These are phyloP conservation scores for Xylaria cubensis DNA, from an alignment of 495 filamentous ascomycete genomes.

Conservation along the genomic window DNA sequence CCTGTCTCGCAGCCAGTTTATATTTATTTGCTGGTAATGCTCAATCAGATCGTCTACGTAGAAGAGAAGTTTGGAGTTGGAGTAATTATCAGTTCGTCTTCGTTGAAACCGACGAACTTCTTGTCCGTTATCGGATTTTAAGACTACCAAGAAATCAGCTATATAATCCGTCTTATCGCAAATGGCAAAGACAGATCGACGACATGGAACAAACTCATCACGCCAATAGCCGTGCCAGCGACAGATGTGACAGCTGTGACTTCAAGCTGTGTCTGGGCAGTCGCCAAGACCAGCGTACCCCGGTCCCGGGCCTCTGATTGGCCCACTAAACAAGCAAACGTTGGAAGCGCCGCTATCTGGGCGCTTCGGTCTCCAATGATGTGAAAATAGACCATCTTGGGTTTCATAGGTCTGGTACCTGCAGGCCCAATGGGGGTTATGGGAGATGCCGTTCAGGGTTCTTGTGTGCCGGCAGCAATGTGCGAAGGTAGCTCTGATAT, in stretches of 20 bases:
- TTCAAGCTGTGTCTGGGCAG: slow-evolving; percentile 25
- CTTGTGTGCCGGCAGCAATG: slow-evolving; percentile 32
- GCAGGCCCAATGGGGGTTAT: slow-evolving; percentile 30
- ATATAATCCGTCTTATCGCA: slow-evolving; percentile 4
- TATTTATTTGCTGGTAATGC: neutral
- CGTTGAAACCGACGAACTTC: too few species aligned
- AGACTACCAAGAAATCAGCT: neutral
- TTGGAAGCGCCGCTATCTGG: slow-evolving; percentile 35
- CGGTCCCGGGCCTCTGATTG: slow-evolving; percentile 35
- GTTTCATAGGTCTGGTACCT: slow-evolving; percentile 28
- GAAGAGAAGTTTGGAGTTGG: neutral
- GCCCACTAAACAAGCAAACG: slow-evolving; percentile 28
- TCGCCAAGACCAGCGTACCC: slow-evolving; percentile 27
- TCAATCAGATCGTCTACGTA: neutral
- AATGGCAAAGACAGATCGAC: neutral
- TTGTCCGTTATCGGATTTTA: neutral
- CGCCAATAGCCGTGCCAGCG: slow-evolving; percentile 24
- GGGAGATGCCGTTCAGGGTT: slow-evolving; percentile 32
- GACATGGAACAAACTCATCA: slow-evolving; percentile 23
- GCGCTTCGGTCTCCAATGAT: slow-evolving; percentile 33
- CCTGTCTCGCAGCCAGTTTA: neutral
- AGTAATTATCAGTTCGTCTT: neutral
- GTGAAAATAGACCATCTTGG: slow-evolving; percentile 33
- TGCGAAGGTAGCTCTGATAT: slow-evolving; percentile 31
- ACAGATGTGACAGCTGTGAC: slow-evolving; percentile 38